Percentiles rank a stretch among this genome's conserved stretches.
These are phyloP conservation scores for Septoria linicola DNA, from an alignment of 2,329 filamentous ascomycete species.

Conservation along the genomic window DNA sequence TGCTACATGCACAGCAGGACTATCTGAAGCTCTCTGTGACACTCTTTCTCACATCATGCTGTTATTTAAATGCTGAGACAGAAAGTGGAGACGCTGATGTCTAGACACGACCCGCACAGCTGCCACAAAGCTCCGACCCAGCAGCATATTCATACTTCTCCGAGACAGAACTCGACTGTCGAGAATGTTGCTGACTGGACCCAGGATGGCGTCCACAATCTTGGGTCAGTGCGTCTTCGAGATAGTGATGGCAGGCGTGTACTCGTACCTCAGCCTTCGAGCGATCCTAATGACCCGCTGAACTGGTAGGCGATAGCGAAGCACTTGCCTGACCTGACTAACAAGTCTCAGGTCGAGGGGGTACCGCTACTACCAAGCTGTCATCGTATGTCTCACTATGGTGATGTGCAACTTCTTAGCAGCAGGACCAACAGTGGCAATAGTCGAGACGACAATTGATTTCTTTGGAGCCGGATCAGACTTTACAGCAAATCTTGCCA, in stretches of 20 bases:
- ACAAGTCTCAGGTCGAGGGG: constrained; percentile 43
- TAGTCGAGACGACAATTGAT: constrained; percentile 48
- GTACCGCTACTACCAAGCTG: constrained; percentile 53
- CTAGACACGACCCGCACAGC: no score
- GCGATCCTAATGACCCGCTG: constrained; percentile 54
- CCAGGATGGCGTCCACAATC: background rate
- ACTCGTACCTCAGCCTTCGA: constrained; percentile 49
- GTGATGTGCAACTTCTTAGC: constrained; percentile 58
- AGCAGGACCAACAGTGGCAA: constrained; percentile 55
- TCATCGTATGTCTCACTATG: constrained; percentile 54
- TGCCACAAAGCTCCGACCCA: no score
- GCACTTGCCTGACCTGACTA: constrained; percentile 49
- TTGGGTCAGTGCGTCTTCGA: background rate
- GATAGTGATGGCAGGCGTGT: background rate
- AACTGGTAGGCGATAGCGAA: constrained; percentile 41
- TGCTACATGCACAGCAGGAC: no score
- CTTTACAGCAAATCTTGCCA: constrained; percentile 42
- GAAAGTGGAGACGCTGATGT: no score
- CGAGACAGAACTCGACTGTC: background rate
- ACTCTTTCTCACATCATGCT: no score
- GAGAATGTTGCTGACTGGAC: background rate
- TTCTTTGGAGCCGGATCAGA: constrained; percentile 46
- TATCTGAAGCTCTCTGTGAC: no score
- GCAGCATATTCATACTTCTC: no score
- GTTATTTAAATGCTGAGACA: no score